Base-by-base conservation (phyloP, 2,329 filamentous ascomycete genomes). In the Pseudocercospora musae region DNA sequence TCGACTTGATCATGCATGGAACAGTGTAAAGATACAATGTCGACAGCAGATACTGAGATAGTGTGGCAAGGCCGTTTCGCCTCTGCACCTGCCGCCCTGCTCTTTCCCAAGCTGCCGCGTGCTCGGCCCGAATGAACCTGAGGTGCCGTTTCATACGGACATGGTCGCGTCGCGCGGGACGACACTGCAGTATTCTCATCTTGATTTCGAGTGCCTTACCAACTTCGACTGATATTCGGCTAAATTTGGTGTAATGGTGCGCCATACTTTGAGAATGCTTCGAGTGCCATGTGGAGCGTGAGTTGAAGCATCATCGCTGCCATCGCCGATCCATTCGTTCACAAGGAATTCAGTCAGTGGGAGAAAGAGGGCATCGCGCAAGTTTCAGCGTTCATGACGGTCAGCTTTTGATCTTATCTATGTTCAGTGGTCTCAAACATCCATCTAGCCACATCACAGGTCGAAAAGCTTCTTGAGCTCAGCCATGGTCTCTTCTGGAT, bases 391-490 rank as follows among this genome's bases (percentile, higher is more conserved):
- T 25, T 18, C 25, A n/a, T 29, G 25, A 29, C 31, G 15, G 7
- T 29, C 25, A 31, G 23, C 48, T 52, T 52, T 52, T 52, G 25
- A 18, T 52, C 48, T 52, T 31, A 5, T 52, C 48, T 52, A 52
- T 52, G 48, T 20, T 20, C 23, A 21, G 44, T 23, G 44, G 23
- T 52, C 23, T 49, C 37, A n/a, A n/a, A 31, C 5, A 65, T 57
- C 65, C 21, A 52, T 52, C 48, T 25, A n/a, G 21, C n/a, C 25
- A 4, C 15, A 40, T 54, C 29, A 77, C 18, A 77, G 33, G 27
- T 71, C 69, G 54, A 98, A 96, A 57, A 95, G 70, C 82, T 95
- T 87, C 83, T 89, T 94, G 72, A 99, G 74, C 77, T 91, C 83
- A 70, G 80, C 84, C 72, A 90, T 87, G 50, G 93, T 97, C 73